Conservation (phyloP, 371 early-diverging fungal genomes). For the Lichtheimia ornata region DNA sequence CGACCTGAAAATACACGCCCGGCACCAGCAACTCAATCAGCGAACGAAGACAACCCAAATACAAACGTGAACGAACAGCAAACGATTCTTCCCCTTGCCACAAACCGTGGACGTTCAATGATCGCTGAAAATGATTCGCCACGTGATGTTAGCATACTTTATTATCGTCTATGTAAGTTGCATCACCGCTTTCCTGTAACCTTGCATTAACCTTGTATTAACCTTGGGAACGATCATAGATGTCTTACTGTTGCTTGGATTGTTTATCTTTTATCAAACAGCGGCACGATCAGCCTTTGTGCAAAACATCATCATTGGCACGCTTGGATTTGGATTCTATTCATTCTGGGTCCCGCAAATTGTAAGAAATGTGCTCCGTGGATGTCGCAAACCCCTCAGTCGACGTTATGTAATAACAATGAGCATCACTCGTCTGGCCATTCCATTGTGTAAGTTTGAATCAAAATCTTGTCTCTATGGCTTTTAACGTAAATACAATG, state of each 20-base stretch:
- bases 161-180: slow-evolving; percentile 60
- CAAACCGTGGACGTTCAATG: slow-evolving; percentile 8
- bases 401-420: slow-evolving; percentile 63
- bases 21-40: slow-evolving; percentile 14
- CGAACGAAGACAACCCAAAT: slow-evolving; percentile 16
- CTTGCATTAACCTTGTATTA: neutral
- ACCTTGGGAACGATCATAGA: slow-evolving; percentile 31
- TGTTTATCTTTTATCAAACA: slow-evolving; percentile 70
- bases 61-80: slow-evolving; percentile 13
- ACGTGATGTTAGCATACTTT: slow-evolving; percentile 46
- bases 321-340: slow-evolving; percentile 55
- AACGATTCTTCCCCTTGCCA: slow-evolving; percentile 13
- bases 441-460: slow-evolving; percentile 58
- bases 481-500: neutral
- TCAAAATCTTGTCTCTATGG: neutral
- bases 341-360: slow-evolving; percentile 88
- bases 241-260: slow-evolving; percentile 58
- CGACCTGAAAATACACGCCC: slow-evolving; percentile 53
- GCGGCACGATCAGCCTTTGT: slow-evolving; percentile 54
- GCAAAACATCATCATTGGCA: slow-evolving; percentile 48
- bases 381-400: slow-evolving; percentile 63
- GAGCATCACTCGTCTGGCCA: slow-evolving; percentile 60
- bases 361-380: slow-evolving; percentile 62
- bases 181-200: too few relatives aligned
- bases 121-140: slow-evolving; percentile 24